Base-by-base conservation (phyloP, 129 eudicot species). In the Scalesia atractyloides region DNA sequence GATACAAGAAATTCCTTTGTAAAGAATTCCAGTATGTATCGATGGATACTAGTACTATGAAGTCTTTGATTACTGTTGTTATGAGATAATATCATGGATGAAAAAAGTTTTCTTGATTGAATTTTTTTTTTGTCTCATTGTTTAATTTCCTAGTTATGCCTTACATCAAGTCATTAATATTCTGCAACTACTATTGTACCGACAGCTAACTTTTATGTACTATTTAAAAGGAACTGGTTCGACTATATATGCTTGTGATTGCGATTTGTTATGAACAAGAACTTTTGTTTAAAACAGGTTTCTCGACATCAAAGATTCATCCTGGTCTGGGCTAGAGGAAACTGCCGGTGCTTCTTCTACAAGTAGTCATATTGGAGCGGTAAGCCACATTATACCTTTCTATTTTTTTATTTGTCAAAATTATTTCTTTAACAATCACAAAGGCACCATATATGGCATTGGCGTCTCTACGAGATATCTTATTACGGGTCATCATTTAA, bases 321-420 rank as follows among this genome's bases (percentile, higher is more conserved):
- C 97, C 14, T 95, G 99, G 99, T 26, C 70, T 56, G 99, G 99
- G 70, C 77, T 95, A 34, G 96, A 88, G 87, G 97, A 95, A 77
- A 90, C 99, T 57, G 84, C 92, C 44, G 92, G 90, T 36, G 68
- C 74, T 82, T 58, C 86, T 33, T 53, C 74, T 15, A 83, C 86
- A 9, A 95, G 62, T 63, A 82, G 79, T 83, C 97, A 95, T 72
- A 87, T 88, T 44, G 99, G 97, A 83, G 94, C 94, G 66, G 99
- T 94, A 74, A 59, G 85, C 46, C 46, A 54, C 34, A 68, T 54
- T 39, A 22, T 53, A 30, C 61, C 7, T 22, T 18, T 14, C 13
- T 33, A 17, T 12, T 39, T 51, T 46, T 48, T 76, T 24, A 1
- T 24, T 61, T 14, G 18, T 16, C 39, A 54, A 15, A 30, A 26